A percentile compares a stretch with the other conserved stretches of the same genome.
Conservation (phyloP, 1,284 basidiomycete genomes). For the Pyrrhoderma noxium region DNA sequence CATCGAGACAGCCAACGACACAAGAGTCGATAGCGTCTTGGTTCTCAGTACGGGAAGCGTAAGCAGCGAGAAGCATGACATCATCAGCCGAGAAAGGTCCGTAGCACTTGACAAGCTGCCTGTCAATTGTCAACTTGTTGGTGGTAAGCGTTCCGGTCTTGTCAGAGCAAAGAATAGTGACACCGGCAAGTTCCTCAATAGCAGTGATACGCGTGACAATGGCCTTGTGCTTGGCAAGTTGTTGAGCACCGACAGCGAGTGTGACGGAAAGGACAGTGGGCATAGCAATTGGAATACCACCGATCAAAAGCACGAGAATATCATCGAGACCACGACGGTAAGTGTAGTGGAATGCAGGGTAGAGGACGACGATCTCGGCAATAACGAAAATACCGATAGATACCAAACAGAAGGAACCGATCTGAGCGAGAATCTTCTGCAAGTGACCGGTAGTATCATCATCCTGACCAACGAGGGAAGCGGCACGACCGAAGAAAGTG, state of each 20-base stretch:
- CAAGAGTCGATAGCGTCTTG: constrained; percentile 95
- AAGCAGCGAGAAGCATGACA: constrained; percentile 88
- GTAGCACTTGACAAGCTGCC: constrained; percentile 87
- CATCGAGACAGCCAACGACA: constrained; percentile 77
- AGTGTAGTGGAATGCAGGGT: constrained; percentile 78
- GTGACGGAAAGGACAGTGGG: constrained; percentile 95
- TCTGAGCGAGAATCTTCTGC: constrained; percentile 95
- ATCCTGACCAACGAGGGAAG: constrained; percentile 91
- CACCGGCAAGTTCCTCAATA: constrained; percentile 94
- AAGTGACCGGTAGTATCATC: constrained; percentile 96
- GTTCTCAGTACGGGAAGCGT: constrained; percentile 97
- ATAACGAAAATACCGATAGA: constrained; percentile 91
- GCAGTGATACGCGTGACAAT: constrained; percentile 98
- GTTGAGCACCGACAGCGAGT: constrained; percentile 95
- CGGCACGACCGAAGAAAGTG: constrained; percentile 94
- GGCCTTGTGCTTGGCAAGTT: constrained; percentile 97
- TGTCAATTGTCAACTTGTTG: constrained; percentile 98
- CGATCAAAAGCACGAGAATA: constrained; percentile 95
- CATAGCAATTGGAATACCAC: constrained; percentile 99
- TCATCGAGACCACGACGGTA: constrained; percentile 96
- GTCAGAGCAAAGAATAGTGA: constrained; percentile 95
- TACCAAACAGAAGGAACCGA: constrained; percentile 92
- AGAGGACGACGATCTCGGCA: constrained; percentile 84
- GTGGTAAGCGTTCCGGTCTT: constrained; percentile 97
- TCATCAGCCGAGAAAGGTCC: constrained; percentile 84